Conservation (phyloP, 768 basidiomycete genomes). For the Boletus sp. region DNA sequence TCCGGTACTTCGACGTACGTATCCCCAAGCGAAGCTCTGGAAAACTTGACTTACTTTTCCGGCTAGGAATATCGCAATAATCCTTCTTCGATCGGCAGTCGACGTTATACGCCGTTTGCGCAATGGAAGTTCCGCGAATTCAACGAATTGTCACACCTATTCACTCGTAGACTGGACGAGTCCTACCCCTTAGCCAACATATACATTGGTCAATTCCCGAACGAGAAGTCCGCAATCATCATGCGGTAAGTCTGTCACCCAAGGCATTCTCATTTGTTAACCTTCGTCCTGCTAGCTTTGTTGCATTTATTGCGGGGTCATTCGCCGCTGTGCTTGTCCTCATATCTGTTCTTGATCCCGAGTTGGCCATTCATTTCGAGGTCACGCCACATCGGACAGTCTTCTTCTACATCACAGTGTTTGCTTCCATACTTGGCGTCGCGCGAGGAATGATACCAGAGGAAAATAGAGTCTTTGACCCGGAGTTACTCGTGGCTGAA, state of each 20-base stretch:
- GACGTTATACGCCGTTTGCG: constrained; percentile 91
- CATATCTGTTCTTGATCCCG: constrained; percentile 89
- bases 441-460: constrained; percentile 95
- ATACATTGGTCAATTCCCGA: constrained; percentile 98
- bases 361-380: constrained; percentile 90
- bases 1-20: constrained; percentile 96
- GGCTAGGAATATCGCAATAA: constrained; percentile 96
- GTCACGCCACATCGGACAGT: constrained; percentile 91
- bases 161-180: constrained; percentile 78
- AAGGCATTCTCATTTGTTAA: neutral
- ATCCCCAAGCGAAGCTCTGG: neutral
- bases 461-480: constrained; percentile 90
- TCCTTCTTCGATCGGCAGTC: constrained; percentile 89
- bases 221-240: constrained; percentile 84
- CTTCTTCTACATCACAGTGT: constrained; percentile 87
- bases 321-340: constrained; percentile 94
- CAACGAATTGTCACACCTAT: constrained; percentile 95
- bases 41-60: neutral
- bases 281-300: constrained; percentile 57
- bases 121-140: constrained; percentile 99
- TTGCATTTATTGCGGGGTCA: constrained; percentile 94
- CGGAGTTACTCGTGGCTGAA: constrained; percentile 87
- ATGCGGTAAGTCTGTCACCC: constrained; percentile 63
- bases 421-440: constrained; percentile 83
- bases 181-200: constrained; percentile 88